These are phyloP conservation scores for Cordyceps cateniannulata DNA, from an alignment of 2,329 filamentous ascomycete genomes.

Conservation along the genomic window DNA sequence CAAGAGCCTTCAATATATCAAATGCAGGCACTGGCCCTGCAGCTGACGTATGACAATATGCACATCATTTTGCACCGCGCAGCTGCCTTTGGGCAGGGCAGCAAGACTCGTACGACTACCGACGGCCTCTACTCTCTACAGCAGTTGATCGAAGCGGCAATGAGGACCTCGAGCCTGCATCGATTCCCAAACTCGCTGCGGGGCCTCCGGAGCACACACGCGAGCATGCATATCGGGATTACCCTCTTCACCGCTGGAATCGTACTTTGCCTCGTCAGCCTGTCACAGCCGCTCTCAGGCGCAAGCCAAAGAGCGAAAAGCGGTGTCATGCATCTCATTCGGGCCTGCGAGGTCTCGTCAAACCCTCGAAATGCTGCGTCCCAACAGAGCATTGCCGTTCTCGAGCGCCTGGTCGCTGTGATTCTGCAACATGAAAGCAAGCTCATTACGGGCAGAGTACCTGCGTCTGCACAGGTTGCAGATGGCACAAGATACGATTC, in stretches of 20 bases:
- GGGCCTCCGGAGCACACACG: constrained; percentile 4
- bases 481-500: not conserved
- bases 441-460: constrained; percentile 5
- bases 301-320: constrained; percentile 6
- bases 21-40: constrained; percentile 10
- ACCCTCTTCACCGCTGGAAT: constrained; percentile 12
- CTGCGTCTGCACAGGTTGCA: not conserved
- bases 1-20: not conserved
- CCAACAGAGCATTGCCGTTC: constrained; percentile 9
- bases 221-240: constrained; percentile 12
- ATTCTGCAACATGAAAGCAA: constrained; percentile 9
- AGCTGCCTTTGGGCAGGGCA: not conserved
- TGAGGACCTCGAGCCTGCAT: constrained; percentile 1
- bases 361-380: constrained; percentile 1
- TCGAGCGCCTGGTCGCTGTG: constrained; percentile 11
- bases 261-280: constrained; percentile 8
- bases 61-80: constrained; percentile 10
- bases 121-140: not conserved
- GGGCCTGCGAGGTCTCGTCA: constrained; percentile 3
- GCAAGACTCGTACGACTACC: not conserved
- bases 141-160: constrained; percentile 4
- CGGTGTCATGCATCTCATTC: constrained; percentile 13
- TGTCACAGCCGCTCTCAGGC: constrained; percentile 8
- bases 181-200: constrained; percentile 5
- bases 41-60: constrained; percentile 11